Percentiles rank a stretch among this genome's conserved stretches.
Evolutionary conservation across 768 basidiomycete genomes (phyloP).

Genomic region (Leccinellum luteum): DNA sequence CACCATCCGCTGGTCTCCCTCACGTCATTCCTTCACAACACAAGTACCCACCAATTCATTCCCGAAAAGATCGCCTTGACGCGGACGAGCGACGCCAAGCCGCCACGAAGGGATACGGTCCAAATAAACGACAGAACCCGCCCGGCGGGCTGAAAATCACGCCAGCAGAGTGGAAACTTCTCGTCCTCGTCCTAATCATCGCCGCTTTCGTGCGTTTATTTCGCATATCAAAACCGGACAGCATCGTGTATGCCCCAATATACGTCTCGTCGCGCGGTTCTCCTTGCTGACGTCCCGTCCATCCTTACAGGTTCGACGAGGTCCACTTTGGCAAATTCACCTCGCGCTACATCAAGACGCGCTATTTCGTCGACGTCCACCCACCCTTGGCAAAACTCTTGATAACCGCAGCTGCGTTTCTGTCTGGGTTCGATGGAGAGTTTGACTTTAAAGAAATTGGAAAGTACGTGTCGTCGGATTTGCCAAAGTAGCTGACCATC

Average conservation of each 20-base stretch:
- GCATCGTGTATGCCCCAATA: conserved; percentile 76
- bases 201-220: conserved; percentile 84
- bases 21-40: conserved; percentile 36
- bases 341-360: conserved; percentile 86
- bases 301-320: conserved; percentile 79
- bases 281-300: not conserved
- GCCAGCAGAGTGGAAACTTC: conserved; percentile 73
- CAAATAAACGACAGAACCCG: conserved; percentile 45
- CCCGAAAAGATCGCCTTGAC: conserved; percentile 63
- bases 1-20: conserved; percentile 54
- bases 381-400: conserved; percentile 95
- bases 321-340: conserved; percentile 99
- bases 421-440: conserved; percentile 86
- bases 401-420: conserved; percentile 85
- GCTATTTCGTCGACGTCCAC: conserved; percentile 94
- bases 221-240: conserved; percentile 79
- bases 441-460: conserved; percentile 99
- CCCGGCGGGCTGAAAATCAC: conserved; percentile 65
- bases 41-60: conserved; percentile 55
- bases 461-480: conserved; percentile 57
- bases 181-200: conserved; percentile 62
- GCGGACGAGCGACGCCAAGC: conserved; percentile 71
- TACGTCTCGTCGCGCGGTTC: not conserved
- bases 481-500: not conserved
- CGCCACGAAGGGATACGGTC: conserved; percentile 61